phyloP scores from a whole-genome alignment of 169 alveolate species.

The Cryptosporidium sp. region DNA sequence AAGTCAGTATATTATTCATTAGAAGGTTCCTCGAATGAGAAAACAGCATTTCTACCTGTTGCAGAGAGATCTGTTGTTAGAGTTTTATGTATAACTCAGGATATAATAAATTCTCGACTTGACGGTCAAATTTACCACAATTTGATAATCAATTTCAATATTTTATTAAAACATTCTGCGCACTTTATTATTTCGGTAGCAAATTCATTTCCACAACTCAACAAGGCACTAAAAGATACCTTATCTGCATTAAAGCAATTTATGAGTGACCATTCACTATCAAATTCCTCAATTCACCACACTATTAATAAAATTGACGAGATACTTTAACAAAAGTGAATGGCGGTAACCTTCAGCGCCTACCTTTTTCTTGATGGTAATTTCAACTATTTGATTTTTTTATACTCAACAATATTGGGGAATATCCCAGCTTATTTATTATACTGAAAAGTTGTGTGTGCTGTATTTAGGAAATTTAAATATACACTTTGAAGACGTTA shows the following conservation, averaged over 20 bases:
- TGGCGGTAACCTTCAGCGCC: not conserved
- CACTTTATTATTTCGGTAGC: constrained; percentile 24
- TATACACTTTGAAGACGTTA: not conserved
- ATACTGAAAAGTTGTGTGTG: not conserved
- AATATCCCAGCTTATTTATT: too few species aligned
- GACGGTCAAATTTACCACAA: not conserved
- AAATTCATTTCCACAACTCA: constrained; percentile 56
- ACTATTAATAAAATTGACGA: constrained; percentile 9
- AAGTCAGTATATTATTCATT: not conserved
- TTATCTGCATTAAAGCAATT: constrained; percentile 34
- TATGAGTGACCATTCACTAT: not conserved
- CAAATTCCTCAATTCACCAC: not conserved
- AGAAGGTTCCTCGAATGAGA: not conserved
- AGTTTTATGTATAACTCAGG: constrained; percentile 60
- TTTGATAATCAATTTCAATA: constrained; percentile 10
- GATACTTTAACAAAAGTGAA: not conserved
- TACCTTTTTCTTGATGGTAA: not conserved
- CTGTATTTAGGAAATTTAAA: too few species aligned
- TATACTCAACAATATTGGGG: not conserved
- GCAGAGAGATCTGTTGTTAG: constrained; percentile 61
- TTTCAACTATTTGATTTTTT: not conserved
- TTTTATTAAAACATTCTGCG: constrained; percentile 19
- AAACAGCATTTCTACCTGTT: constrained; percentile 48
- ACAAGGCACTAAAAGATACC: constrained; percentile 31
- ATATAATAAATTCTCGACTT: constrained; percentile 29